Evolutionary conservation across 768 basidiomycete species (phyloP), one percentile per base, ranked within the genome.

Genomic region (Amanita molliuscula): DNA sequence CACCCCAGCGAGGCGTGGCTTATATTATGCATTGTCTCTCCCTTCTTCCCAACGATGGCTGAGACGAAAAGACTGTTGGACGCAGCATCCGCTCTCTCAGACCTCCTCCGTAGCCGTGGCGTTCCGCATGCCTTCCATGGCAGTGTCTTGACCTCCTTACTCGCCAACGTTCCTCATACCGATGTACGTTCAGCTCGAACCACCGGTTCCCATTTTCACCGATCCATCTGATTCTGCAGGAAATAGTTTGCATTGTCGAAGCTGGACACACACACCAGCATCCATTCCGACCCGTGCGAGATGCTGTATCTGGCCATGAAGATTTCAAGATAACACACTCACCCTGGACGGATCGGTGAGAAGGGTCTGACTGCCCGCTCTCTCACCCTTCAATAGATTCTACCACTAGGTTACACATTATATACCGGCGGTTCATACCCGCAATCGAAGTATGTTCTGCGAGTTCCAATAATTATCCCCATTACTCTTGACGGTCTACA

Each of bases 91-190:
- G 79, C 83, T 52, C 83, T 92, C 64, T 89, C 88, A 26, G 67
- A 68, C 50, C 66, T 82, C 50, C 78, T 92, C 46, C 67, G 60
- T 54, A 65, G 72, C 31, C 67, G 71, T 33, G 69, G 69, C 51
- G 77, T 89, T 47, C 79, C 84, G 8, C 88, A 92, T 59, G 89
- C 88, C 26, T 90, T 91, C 65, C 75, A 91, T 58, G 88, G 88
- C 10, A 83, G 75, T 58, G 65, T 88, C 51, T 67, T 88, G 56
- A 78, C 80, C 28, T 83, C 88, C 21, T 67, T 82, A 31, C 73
- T 92, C 43, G 75, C 84, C 34, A 80, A 80, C 56, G 74, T 67
- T 57, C 70, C 80, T 37, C 77, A 80, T 37, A 73, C 80, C 54
- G 82, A 89, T 61, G 88, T 82, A 59, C 51, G 78, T 73, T 47